Percentiles rank a stretch among this genome's conserved stretches.
Evolutionary conservation across 2,329 filamentous ascomycete species (phyloP).

Genomic region (Neopestalotiopsis clavispora): DNA sequence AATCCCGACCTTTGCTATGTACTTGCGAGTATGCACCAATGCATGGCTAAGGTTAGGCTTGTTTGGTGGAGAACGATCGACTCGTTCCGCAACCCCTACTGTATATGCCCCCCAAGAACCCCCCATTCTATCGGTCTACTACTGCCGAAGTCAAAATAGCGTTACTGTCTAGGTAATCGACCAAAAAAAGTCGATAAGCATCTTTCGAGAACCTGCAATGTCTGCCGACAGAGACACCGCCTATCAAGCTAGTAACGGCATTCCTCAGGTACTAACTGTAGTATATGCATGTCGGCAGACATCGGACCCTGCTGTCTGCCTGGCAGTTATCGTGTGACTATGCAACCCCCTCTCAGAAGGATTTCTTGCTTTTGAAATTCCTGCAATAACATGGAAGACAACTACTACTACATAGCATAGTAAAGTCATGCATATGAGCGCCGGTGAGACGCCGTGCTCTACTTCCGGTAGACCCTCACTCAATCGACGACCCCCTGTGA

Average conservation of each 20-base stretch:
- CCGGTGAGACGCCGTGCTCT: neutral
- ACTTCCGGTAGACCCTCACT: neutral
- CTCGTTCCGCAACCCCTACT: neutral
- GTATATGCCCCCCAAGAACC: no score
- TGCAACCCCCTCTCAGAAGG: neutral
- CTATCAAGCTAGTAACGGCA: neutral
- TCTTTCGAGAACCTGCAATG: constrained; percentile 1
- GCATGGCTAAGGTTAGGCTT: neutral
- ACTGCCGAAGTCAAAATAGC: constrained; percentile 13
- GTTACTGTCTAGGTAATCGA: neutral
- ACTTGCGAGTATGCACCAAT: neutral
- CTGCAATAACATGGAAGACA: neutral
- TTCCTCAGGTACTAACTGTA: neutral
- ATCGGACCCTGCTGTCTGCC: neutral
- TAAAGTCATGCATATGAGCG: neutral
- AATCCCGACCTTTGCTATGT: neutral
- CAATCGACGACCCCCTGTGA: neutral
- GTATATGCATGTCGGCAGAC: neutral
- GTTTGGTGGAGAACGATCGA: constrained; percentile 15
- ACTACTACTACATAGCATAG: neutral
- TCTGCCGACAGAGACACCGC: neutral
- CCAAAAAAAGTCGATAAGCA: constrained; percentile 8
- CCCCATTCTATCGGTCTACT: neutral
- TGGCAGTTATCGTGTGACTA: constrained; percentile 3
- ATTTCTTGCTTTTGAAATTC: neutral